phyloP scores from a whole-genome alignment of 139 green algal genomes.

The Chlorella vulgaris region DNA sequence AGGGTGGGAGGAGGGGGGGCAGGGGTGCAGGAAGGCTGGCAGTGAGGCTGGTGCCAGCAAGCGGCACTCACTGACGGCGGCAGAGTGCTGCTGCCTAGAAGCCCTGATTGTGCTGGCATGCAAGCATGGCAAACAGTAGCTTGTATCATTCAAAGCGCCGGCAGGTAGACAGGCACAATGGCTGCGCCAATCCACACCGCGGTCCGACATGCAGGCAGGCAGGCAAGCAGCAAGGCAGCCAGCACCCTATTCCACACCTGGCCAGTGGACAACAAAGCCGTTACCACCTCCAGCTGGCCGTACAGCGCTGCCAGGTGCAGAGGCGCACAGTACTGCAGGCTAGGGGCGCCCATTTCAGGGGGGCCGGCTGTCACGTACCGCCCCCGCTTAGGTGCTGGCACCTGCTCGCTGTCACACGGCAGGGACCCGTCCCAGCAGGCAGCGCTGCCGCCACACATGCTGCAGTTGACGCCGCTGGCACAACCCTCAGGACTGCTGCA shows the following conservation, averaged over 20 bases:
- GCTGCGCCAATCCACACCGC: too few relatives aligned
- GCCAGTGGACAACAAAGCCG: slow-evolving; percentile 20
- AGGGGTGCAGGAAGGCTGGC: neutral
- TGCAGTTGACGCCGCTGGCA: neutral
- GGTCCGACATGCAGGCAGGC: too few relatives aligned
- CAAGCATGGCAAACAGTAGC: too few relatives aligned
- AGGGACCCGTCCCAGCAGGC: neutral
- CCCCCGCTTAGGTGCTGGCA: slow-evolving; percentile 25
- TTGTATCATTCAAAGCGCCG: too few relatives aligned
- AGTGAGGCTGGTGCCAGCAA: too few relatives aligned
- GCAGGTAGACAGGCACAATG: too few relatives aligned
- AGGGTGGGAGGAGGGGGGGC: neutral
- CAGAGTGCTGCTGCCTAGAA: too few relatives aligned
- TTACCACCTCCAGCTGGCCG: slow-evolving; percentile 40
- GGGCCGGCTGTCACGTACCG: slow-evolving; percentile 11
- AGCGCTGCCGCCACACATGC: neutral
- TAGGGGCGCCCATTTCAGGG: neutral
- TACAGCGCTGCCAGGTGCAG: slow-evolving; percentile 44
- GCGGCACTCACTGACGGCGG: too few relatives aligned
- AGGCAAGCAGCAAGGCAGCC: neutral
- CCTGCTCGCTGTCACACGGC: neutral
- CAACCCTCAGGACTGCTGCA: neutral
- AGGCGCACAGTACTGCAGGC: slow-evolving; percentile 48
- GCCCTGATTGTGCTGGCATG: too few relatives aligned
- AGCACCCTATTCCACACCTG: neutral